phyloP scores from a whole-genome alignment of 1,139 yeast genomes.

The Candida sanyaensis region DNA sequence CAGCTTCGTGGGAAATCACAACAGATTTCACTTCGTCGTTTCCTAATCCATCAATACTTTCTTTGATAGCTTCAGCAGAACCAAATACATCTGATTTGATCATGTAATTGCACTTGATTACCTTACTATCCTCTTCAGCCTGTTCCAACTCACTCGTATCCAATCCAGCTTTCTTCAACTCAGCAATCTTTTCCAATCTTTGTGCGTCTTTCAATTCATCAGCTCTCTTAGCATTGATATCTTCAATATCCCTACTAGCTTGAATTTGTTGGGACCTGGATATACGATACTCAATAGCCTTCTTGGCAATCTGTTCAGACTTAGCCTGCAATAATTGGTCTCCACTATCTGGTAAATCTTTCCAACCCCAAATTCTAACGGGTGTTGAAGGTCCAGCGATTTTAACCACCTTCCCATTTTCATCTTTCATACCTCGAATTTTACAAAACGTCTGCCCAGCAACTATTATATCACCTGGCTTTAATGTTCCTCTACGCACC shows the following conservation, averaged over 20 bases:
- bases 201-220: conserved; percentile 49
- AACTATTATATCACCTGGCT: conserved; percentile 68
- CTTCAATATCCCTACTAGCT: conserved; percentile 67
- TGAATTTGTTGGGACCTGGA: conserved; percentile 57
- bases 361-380: conserved; percentile 94
- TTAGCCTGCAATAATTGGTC: conserved; percentile 79
- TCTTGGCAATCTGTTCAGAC: conserved; percentile 73
- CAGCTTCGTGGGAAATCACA: conserved; percentile 77
- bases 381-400: conserved; percentile 88
- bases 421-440: conserved; percentile 81
- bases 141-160: conserved; percentile 37
- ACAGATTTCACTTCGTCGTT: conserved; percentile 77
- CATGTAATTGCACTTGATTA: conserved; percentile 55
- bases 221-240: conserved; percentile 61
- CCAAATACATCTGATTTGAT: conserved; percentile 89
- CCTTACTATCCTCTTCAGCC: conserved; percentile 23
- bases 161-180: conserved; percentile 58
- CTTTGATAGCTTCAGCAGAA: conserved; percentile 63
- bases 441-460: conserved; percentile 89
- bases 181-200: conserved; percentile 53
- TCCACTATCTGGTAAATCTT: conserved; percentile 89
- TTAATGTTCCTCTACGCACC: conserved; percentile 76
- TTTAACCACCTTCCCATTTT: conserved; percentile 62
- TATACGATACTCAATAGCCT: conserved; percentile 65
- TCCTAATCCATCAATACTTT: conserved; percentile 78